A percentile compares a stretch with the other conserved stretches of the same genome.
phyloP scores from a whole-genome alignment of 306 rosid genomes.

The Hippophae tibetana region DNA sequence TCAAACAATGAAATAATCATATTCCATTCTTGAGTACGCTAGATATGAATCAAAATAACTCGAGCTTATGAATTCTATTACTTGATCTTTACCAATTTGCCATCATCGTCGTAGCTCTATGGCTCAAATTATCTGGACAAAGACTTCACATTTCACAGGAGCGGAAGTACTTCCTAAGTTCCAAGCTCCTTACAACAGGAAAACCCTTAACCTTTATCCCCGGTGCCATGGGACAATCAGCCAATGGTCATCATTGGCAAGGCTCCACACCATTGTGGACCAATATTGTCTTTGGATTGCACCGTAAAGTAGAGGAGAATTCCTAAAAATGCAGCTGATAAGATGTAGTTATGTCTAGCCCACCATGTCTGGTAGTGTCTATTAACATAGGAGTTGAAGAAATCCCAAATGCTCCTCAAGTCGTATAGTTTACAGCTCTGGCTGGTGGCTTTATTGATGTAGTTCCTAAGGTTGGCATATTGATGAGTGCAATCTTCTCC shows the following conservation, averaged over 20 bases:
- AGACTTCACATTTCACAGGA: neutral
- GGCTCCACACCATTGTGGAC: slow-evolving; percentile 76
- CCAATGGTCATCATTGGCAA: slow-evolving; percentile 35
- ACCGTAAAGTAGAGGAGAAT: slow-evolving; percentile 42
- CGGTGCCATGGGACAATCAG: slow-evolving; percentile 48
- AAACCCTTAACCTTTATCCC: slow-evolving; percentile 42
- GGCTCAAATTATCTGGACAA: neutral
- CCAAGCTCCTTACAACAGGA: slow-evolving; percentile 29
- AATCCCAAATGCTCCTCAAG: slow-evolving; percentile 12
- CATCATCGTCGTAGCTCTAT: neutral
- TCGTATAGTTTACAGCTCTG: slow-evolving; percentile 13
- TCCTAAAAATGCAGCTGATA: slow-evolving; percentile 39
- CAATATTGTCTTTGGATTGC: slow-evolving; percentile 21
- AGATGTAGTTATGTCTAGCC: slow-evolving; percentile 56
- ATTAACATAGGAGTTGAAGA: slow-evolving; percentile 17
- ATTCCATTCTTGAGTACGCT: neutral
- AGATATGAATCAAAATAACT: neutral
- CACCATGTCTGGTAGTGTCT: slow-evolving; percentile 27
- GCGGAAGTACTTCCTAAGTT: neutral
- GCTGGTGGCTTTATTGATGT: slow-evolving; percentile 12
- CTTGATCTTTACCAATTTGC: neutral
- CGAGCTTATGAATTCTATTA: slow-evolving; percentile 1
- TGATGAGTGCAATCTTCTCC: slow-evolving; percentile 23
- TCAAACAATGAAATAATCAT: neutral
- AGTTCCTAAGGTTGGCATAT: slow-evolving; percentile 25